Evolutionary conservation across 2,329 filamentous ascomycete species (phyloP), one percentile per base, ranked within the genome.

Genomic region (Claviceps sp.): DNA sequence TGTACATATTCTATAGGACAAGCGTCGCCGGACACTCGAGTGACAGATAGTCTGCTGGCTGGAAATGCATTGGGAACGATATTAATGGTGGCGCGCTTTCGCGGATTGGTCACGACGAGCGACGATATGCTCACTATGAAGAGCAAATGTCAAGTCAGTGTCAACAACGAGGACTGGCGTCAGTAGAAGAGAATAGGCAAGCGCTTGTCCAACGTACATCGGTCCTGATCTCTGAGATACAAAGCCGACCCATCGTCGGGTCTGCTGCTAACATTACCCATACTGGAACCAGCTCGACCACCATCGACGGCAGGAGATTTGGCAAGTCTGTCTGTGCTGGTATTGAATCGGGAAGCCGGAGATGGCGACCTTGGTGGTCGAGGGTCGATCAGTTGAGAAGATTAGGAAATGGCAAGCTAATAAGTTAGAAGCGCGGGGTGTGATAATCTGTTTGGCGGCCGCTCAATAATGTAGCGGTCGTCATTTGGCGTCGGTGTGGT

Each of bases 181-280:
- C 39, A 37, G 55, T 46, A 63, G 58, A 46, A 48, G 49, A n/a
- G 36, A 26, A 61, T n/a, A 14, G 20, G 5, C 26, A 13, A 36
- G 50, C 44, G 20, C 29, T 6, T 34, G 40, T 5, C 22, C 45
- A 44, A 73, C 85, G 66, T 77, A 97, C 93, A 82, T 77, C 89
- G 83, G 67, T 80, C 87, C 75, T 95, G 93, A 67, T 98, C 93
- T 72, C 86, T 85, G 65, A 97, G 75, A 68, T 86, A 94, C 66
- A 97, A 74, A 61, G 80, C 71, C 60, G 81, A 78, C 66, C 82
- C 86, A 63, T 96, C 90, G 62, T 95, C 90, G 62, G 84, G 82
- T 70, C 83, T 86, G 76, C 90, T 96, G 68, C 82, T 84, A 70
- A 96, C 83, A 74, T 86, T 89, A 65, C 93, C 93, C 93, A 98